Conservation (phyloP, 768 basidiomycete species). For the Rhizopogon vinicolor region DNA sequence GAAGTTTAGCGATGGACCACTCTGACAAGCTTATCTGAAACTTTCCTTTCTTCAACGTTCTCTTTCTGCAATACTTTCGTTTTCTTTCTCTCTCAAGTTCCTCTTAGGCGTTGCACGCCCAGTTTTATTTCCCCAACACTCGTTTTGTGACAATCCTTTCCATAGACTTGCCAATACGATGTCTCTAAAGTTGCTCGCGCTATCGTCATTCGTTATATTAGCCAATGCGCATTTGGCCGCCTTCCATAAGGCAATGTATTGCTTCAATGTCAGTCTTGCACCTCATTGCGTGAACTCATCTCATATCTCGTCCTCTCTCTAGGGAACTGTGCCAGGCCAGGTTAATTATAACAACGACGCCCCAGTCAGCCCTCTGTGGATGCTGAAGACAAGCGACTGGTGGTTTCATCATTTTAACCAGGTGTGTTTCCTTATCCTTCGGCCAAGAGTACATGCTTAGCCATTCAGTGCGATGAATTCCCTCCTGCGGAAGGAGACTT, state of each 20-base stretch:
- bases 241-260: conserved; percentile 42
- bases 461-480: conserved; percentile 41
- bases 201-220: conserved; percentile 4
- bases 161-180: neutral
- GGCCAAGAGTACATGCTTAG: conserved; percentile 26
- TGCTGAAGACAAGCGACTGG: conserved; percentile 36
- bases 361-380: conserved; percentile 39
- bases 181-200: neutral
- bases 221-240: conserved; percentile 39
- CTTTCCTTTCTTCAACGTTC: neutral
- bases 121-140: neutral
- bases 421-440: conserved; percentile 21
- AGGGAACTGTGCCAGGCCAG: conserved; percentile 25
- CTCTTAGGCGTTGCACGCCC: neutral
- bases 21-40: neutral
- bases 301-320: neutral
- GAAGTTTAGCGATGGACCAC: neutral
- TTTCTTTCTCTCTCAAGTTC: neutral
- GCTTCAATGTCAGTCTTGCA: conserved; percentile 30
- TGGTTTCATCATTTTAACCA: conserved; percentile 28
- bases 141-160: neutral
- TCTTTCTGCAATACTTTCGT: no score
- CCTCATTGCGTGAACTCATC: neutral
- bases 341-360: conserved; percentile 35
- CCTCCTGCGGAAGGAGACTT: conserved; percentile 39